These are phyloP conservation scores for Biscogniauxia marginata DNA, from an alignment of 2,329 filamentous ascomycete species.

Conservation along the genomic window DNA sequence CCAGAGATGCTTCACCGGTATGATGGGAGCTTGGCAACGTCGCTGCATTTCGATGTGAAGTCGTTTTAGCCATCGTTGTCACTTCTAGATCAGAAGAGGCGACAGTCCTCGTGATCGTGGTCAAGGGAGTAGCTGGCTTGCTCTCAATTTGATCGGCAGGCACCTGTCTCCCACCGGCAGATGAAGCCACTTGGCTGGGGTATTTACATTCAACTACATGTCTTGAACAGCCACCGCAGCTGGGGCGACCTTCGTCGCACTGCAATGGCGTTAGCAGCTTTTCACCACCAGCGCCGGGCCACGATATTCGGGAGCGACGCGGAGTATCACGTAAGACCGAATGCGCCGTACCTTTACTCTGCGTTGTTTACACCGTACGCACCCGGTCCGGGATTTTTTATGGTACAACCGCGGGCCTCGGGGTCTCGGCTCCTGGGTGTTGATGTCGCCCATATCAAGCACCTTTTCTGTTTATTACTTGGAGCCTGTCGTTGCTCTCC, in stretches of 20 bases:
- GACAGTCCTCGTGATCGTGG: not conserved
- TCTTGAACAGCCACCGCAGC: slow-evolving; percentile 30
- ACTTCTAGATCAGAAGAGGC: slow-evolving; percentile 1
- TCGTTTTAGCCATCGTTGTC: slow-evolving; percentile 6
- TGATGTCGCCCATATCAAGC: slow-evolving; percentile 16
- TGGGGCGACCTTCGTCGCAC: slow-evolving; percentile 32
- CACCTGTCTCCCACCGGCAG: slow-evolving; percentile 7
- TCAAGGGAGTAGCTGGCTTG: slow-evolving; percentile 6
- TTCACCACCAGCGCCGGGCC: not conserved
- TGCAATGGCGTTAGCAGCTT: slow-evolving; percentile 18
- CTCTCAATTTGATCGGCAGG: slow-evolving; percentile 8
- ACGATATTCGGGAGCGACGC: not conserved
- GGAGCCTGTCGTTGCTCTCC: too few relatives aligned
- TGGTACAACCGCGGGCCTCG: slow-evolving; percentile 35
- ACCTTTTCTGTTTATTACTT: not conserved
- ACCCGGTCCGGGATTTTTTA: slow-evolving; percentile 33
- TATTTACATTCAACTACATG: slow-evolving; percentile 33
- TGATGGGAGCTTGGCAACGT: slow-evolving; percentile 7
- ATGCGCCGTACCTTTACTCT: slow-evolving; percentile 29
- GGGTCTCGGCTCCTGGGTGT: slow-evolving; percentile 20
- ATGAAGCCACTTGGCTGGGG: slow-evolving; percentile 14
- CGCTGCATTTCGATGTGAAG: slow-evolving; percentile 2
- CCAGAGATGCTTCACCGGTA: slow-evolving; percentile 10
- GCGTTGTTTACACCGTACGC: slow-evolving; percentile 31
- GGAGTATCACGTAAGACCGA: slow-evolving; percentile 4